Base-by-base conservation (phyloP, 805 yeast species). In the Kodamaea kaohsiungensis region DNA sequence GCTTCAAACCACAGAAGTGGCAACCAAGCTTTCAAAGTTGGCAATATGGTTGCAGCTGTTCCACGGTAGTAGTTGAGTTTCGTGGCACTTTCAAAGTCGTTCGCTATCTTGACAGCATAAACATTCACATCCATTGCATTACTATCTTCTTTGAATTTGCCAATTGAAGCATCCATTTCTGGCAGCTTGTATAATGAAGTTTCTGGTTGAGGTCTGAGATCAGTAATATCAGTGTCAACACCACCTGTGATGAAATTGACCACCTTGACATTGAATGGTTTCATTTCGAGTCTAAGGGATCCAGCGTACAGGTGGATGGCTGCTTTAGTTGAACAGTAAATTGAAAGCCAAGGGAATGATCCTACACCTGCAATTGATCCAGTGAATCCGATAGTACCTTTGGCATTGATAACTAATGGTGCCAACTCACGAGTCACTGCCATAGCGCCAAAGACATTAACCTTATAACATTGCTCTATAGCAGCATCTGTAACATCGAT, bases 201-300 rank as follows among this genome's bases (percentile, higher is more conserved):
- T n/a, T 67, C 67, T 2, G 89, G 88, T 37, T 87, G 65, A 0
- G 82, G 78, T 59, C 90, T 76, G 2, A 74, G 81, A 60, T 88
- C 93, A 4, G 8, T 47, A 60, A 89, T 87, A 53, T 84, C 77
- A 0, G 95, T 87, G 17, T 72, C 70, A 27, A 89, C 95, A 40
- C 88, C 93, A 33, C 96, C 96, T 7, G 95, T 88, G 43, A 87
- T 69, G 12, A 86, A 76, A 60, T 86, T 86, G 56, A 87, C 74
- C 0, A 89, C 93, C 50, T 83, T 76, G 6, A 89, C 93, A n/a
- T 80, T 87, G 61, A 87, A 85, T 2, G 90, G 88, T 64, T 82
- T 81, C 79, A 89, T 66, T 67, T 89, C 96, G 22, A 85, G 65
- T 51, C 86, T 80, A 53, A 89, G 70, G 2, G 78, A 79, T 43